Conservation (phyloP, 352 stramenopile species). For the Sclerospora graminicola region DNA sequence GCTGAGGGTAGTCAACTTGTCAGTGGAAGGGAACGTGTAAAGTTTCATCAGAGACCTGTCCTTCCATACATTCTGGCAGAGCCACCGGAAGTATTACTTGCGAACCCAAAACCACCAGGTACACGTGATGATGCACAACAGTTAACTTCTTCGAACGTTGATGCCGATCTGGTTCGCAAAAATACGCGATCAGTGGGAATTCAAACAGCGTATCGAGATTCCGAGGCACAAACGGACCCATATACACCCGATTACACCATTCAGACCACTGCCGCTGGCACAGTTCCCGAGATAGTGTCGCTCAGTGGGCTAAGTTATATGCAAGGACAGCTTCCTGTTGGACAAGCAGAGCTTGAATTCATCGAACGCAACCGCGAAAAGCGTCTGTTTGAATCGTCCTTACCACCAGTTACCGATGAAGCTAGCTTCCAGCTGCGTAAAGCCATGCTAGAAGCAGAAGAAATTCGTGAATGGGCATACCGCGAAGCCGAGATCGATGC, state of each 20-base stretch:
- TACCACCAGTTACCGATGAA: conserved; percentile 93
- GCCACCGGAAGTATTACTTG: conserved; percentile 63
- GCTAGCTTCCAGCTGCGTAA: conserved; percentile 87
- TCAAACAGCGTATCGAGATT: conserved; percentile 90
- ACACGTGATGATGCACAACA: conserved; percentile 2
- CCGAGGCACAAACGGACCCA: conserved; percentile 88
- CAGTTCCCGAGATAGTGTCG: conserved; percentile 74
- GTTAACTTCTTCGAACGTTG: conserved; percentile 3
- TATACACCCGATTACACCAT: conserved; percentile 90
- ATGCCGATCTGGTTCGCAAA: conserved; percentile 29
- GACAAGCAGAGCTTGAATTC: conserved; percentile 80
- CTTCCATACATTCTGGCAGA: conserved; percentile 85
- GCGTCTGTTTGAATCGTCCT: conserved; percentile 64
- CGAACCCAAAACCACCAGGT: not conserved
- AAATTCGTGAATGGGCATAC: too few relatives aligned
- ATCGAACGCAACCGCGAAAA: conserved; percentile 87
- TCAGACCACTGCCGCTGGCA: conserved; percentile 32
- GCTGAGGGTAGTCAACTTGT: conserved; percentile 17
- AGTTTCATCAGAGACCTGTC: conserved; percentile 86
- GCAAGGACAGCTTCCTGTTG: conserved; percentile 65
- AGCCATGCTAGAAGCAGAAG: conserved; percentile 85
- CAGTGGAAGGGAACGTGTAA: conserved; percentile 74
- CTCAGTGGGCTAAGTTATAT: conserved; percentile 60
- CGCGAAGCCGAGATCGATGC: too few relatives aligned
- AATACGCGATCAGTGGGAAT: conserved; percentile 67